Base-by-base conservation (phyloP, 2,329 filamentous ascomycete genomes). In the Ploettnerulaceae sp. region DNA sequence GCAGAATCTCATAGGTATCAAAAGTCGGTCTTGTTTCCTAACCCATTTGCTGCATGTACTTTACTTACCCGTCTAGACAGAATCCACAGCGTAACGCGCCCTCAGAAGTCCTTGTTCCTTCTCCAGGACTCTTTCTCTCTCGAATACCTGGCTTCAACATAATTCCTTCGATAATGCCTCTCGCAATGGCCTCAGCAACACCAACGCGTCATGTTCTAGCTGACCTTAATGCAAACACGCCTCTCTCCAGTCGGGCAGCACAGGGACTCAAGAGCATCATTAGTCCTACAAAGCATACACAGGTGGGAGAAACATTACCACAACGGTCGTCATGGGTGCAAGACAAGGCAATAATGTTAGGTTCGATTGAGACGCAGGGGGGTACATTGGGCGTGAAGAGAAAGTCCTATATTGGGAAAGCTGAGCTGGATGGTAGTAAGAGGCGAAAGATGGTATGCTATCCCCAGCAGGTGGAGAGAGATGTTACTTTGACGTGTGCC, bases 181-280 rank as follows among this genome's bases (percentile, higher is more conserved):
- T n/a, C 39, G 33, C n/a, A 17, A 42, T 42, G 39, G 14, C 39
- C 9, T 42, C 39, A 17, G 12, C 25, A 36, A 14, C 41, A 29
- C 21, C 58, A 31, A 39, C 48, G 51, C 50, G 55, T 41, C 41
- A 39, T 47, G 57, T 55, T 11, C 40, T 54, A 24, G 47, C 65
- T 44, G 72, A 87, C 82, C 80, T 96, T 89, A 67, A 96, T 96
- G 41, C 47, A 8, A 56, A 58, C 40, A 48, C 51, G n/a, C 38
- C 46, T 40, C 26, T 35, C 21, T 18, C 36, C 21, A 29, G 36
- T 12, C 26, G 26, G 25, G 33, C 35, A 11, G 31, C 33, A 22
- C 24, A 45, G 11, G n/a, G 21, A 28, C 25, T 28, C 25, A 43
- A 41, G 25, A 20, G 21, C 31, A 15, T 33, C 35, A 50, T 12